phyloP scores from a whole-genome alignment of 1,139 yeast species.

The Geotrichum restrictum region DNA sequence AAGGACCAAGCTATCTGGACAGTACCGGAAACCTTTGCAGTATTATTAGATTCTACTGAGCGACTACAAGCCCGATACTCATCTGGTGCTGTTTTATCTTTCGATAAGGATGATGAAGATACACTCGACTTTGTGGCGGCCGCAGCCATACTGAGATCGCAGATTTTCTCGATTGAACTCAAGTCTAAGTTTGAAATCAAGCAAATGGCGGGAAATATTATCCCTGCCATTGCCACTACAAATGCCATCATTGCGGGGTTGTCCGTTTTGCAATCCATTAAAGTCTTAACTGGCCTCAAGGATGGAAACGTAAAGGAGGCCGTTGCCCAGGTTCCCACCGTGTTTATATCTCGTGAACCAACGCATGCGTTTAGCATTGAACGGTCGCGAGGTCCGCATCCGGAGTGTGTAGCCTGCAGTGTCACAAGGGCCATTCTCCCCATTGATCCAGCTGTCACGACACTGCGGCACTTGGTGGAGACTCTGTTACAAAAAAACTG shows the following conservation, averaged over 20 bases:
- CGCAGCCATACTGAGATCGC: conserved; percentile 78
- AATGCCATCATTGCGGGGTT: conserved; percentile 93
- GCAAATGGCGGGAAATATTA: conserved; percentile 94
- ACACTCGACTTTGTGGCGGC: conserved; percentile 84
- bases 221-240: conserved; percentile 97
- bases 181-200: conserved; percentile 85
- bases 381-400: conserved; percentile 55
- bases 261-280: conserved; percentile 67
- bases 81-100: conserved; percentile 45
- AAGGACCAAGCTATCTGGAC: conserved; percentile 65
- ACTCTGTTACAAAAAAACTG: conserved; percentile 47
- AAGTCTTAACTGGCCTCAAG: conserved; percentile 41
- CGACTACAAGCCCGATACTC: conserved; percentile 46
- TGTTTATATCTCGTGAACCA: conserved; percentile 45
- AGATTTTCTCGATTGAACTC: conserved; percentile 63
- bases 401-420: conserved; percentile 71
- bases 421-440: conserved; percentile 51
- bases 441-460: conserved; percentile 36
- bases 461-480: conserved; percentile 46
- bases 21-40: conserved; percentile 57
- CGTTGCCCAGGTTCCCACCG: conserved; percentile 8
- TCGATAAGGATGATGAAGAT: conserved; percentile 94
- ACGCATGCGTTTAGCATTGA: conserved; percentile 68
- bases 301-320: conserved; percentile 7
- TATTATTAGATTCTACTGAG: conserved; percentile 51